Evolutionary conservation across 169 alveolate species (phyloP).

Genomic region (Plasmodium vivax): DNA sequence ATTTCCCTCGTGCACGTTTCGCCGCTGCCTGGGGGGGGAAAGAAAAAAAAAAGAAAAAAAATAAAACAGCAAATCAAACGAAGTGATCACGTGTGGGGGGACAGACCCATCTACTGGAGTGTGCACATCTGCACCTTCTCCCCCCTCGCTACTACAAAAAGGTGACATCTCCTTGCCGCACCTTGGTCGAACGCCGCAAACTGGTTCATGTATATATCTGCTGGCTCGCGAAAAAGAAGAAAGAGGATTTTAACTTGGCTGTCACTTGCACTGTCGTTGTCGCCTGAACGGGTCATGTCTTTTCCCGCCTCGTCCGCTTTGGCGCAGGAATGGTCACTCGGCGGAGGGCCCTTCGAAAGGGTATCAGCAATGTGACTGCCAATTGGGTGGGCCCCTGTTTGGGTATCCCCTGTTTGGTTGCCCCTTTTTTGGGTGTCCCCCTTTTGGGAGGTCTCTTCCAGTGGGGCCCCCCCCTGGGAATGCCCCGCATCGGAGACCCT

Average conservation of each 20-base stretch:
- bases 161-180: not conserved
- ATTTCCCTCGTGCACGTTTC: slow-evolving; percentile 26
- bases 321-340: not conserved
- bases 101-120: not conserved
- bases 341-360: not conserved
- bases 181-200: slow-evolving; percentile 36
- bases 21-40: slow-evolving; percentile 9
- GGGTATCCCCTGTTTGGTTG: not conserved
- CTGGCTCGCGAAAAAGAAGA: slow-evolving; percentile 60
- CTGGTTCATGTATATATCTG: slow-evolving; percentile 55
- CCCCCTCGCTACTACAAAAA: not conserved
- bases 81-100: not conserved
- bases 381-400: not conserved
- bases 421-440: not conserved
- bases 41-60: not conserved
- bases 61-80: not conserved
- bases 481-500: not conserved
- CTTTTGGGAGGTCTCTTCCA: not conserved
- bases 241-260: slow-evolving; percentile 32
- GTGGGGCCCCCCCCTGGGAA: not conserved
- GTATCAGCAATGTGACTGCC: not conserved
- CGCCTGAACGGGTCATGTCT: not conserved
- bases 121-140: not conserved
- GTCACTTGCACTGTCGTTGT: slow-evolving; percentile 1
- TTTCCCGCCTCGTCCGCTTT: slow-evolving; percentile 8